Conservation (phyloP, 768 basidiomycete genomes). For the Mycena haematopus region DNA sequence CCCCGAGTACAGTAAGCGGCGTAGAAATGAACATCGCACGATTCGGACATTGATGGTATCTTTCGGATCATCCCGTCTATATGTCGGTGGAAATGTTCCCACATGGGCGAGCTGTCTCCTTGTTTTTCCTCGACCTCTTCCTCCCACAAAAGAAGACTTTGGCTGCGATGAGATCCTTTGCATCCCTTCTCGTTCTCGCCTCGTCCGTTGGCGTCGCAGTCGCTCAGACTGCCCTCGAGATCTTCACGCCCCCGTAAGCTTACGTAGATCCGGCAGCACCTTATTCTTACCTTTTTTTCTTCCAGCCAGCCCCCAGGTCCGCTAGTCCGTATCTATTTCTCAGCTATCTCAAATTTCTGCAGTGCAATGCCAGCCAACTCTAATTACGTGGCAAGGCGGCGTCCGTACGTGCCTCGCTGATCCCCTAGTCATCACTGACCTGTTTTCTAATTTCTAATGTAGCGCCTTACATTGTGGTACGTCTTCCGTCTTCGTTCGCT, state of each 20-base stretch:
- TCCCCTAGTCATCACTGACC: not conserved
- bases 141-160: constrained; percentile 17
- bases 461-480: constrained; percentile 24
- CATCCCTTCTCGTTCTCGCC: constrained; percentile 13
- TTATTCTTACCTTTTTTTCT: constrained; percentile 11
- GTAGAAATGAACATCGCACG: not conserved
- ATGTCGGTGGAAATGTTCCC: not conserved
- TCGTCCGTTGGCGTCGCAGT: constrained; percentile 15
- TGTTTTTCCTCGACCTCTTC: not conserved
- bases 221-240: constrained; percentile 14
- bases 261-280: not conserved
- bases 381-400: constrained; percentile 23
- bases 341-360: not conserved
- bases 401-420: constrained; percentile 15
- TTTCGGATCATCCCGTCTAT: constrained; percentile 1
- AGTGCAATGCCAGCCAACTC: constrained; percentile 19
- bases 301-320: constrained; percentile 17
- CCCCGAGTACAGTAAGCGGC: too few species aligned
- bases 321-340: constrained; percentile 6
- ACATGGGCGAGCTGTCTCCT: not conserved
- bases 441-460: not conserved
- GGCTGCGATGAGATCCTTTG: constrained; percentile 22
- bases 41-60: not conserved
- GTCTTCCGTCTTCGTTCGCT: not conserved
- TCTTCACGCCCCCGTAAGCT: constrained; percentile 28